Base-by-base conservation (phyloP, 2,329 filamentous ascomycete species). In the Aspergillus brunneoviolaceus region DNA sequence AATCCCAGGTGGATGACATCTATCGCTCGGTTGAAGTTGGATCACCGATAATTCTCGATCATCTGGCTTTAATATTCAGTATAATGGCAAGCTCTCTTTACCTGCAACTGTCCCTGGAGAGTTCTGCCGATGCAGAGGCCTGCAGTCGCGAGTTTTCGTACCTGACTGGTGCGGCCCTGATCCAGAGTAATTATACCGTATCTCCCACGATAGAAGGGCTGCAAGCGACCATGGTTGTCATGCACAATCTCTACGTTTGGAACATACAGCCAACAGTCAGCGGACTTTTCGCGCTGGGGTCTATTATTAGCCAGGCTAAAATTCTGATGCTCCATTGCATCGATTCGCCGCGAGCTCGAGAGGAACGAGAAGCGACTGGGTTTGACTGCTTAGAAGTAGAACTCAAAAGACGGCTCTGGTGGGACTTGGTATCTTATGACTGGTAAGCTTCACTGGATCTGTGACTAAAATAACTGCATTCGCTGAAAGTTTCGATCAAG, bases 341-440 rank as follows among this genome's bases (percentile, higher is more conserved):
- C 10, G 77, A 79, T 55, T 68, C 65, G 2, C 65, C 68, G 1
- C 55, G 49, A 11, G 60, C 45, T 25, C 60, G 54, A 0, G 58
- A 68, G 11, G 65, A 64, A n/a, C 61, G 65, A 11, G 63, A 59
- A n/a, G 56, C 49, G 1, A 59, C 56, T n/a, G 53, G 49, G 1
- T 61, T 58, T 21, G 65, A 74, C 39, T 58, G 59, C 5, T 58
- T 71, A 5, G 69, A 74, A 6, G 27, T 74, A 21, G 78, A 80
- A 59, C 62, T 77, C 4, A 75, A 72, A 21, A 69, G 79, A n/a
- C 69, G 79, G 2, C 63, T 78, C 2, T 79, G 76, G 76, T 80
- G 79, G 79, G 75, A 79, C 54, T 60, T 80, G 14, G 70, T 68
- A 2, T 72, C 76, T 0, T 78, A 74, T n/a, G 79, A 80, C 60